These are phyloP conservation scores for Delitschia confertaspora DNA, from an alignment of 495 filamentous ascomycete genomes.

Conservation along the genomic window DNA sequence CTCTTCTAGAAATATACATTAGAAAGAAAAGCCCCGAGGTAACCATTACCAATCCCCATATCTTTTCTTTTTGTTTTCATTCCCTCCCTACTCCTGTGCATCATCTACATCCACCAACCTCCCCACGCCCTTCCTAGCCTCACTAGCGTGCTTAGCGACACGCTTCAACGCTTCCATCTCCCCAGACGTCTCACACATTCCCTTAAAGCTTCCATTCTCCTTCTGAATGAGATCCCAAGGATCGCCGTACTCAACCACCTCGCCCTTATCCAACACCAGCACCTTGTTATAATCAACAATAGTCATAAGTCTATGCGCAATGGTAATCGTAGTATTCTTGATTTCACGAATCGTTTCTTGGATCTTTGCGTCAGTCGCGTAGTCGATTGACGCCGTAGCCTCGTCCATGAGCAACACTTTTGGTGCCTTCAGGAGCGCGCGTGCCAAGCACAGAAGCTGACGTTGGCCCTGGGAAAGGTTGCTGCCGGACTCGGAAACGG, in stretches of 20 bases:
- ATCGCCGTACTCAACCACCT: conserved; percentile 79
- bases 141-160: conserved; percentile 66
- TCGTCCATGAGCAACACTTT: conserved; percentile 98
- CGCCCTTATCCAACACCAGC: conserved; percentile 85
- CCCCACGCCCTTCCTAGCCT: conserved; percentile 36
- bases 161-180: conserved; percentile 64
- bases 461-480: conserved; percentile 96
- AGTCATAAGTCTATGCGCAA: conserved; percentile 94
- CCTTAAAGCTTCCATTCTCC: conserved; percentile 62
- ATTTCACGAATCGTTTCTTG: conserved; percentile 90
- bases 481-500: conserved; percentile 83
- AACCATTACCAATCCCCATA: no score
- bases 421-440: conserved; percentile 84
- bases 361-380: conserved; percentile 89
- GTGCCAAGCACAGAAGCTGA: conserved; percentile 90
- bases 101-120: no score
- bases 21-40: no score
- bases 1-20: no score
- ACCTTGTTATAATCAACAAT: conserved; percentile 99
- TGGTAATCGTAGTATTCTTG: conserved; percentile 81
- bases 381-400: conserved; percentile 96
- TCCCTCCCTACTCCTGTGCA: no score
- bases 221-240: conserved; percentile 66
- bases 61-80: no score
- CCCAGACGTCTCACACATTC: conserved; percentile 94